phyloP scores from a whole-genome alignment of 805 yeast genomes.

The Kluyveromyces aestuarii region DNA sequence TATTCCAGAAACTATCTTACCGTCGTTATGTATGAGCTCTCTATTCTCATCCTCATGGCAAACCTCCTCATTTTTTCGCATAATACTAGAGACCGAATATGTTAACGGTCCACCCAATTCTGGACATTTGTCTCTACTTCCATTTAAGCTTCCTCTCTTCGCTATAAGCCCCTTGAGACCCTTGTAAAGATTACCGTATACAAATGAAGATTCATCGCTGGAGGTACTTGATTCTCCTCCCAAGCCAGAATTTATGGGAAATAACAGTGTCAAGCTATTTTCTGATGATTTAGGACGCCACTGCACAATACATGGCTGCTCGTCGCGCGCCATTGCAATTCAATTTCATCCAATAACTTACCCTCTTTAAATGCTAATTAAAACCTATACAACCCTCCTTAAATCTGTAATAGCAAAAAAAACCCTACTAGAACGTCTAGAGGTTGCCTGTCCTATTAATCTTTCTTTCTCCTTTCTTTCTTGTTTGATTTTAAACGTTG shows the following conservation, averaged over 20 bases:
- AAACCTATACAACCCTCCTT: not conserved
- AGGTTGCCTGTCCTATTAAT: not conserved
- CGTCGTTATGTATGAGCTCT: not conserved
- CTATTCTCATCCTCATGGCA: not conserved
- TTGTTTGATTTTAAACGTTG: not conserved
- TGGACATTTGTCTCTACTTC: not conserved
- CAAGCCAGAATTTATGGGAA: not conserved
- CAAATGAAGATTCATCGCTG: not conserved
- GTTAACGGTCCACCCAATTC: constrained; percentile 1
- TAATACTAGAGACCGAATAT: not conserved
- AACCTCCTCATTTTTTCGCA: not conserved
- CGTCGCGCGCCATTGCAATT: not conserved
- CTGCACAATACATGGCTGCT: not conserved
- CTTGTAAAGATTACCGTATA: constrained; percentile 1
- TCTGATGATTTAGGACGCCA: not conserved
- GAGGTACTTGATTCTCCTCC: not conserved
- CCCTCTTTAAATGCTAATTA: not conserved
- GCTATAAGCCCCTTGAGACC: constrained; percentile 1
- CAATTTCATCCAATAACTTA: not conserved
- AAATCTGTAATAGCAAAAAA: too few species aligned
- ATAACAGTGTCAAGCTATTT: too few species aligned
- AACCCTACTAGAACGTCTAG: not conserved
- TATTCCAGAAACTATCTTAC: not conserved
- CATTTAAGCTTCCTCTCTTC: not conserved
- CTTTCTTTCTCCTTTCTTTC: not conserved